Percentiles rank a stretch among this genome's conserved stretches.
phyloP scores from a whole-genome alignment of 1,284 basidiomycete genomes.

The Anthracocystis setariae region DNA sequence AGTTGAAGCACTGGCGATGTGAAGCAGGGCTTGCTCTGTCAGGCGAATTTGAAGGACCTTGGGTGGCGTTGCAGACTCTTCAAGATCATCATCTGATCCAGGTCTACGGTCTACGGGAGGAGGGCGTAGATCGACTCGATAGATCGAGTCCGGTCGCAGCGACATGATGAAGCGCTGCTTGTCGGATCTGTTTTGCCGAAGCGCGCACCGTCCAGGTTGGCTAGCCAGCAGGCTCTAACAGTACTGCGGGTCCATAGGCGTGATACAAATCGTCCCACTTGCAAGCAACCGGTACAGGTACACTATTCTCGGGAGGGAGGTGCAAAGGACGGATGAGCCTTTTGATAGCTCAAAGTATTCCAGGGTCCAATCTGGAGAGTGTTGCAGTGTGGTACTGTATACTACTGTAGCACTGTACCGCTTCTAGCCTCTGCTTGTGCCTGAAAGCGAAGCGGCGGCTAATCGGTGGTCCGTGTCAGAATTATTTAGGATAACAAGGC shows the following conservation, averaged over 20 bases:
- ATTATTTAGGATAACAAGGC: not conserved
- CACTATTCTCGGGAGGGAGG: no score
- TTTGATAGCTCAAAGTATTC: not conserved
- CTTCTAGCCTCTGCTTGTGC: no score
- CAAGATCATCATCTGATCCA: not conserved
- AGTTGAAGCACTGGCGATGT: slow-evolving; percentile 15
- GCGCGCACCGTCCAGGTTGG: not conserved
- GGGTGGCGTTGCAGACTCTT: slow-evolving; percentile 6
- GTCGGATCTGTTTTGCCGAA: not conserved
- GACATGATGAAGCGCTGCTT: slow-evolving; percentile 16
- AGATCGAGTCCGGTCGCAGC: slow-evolving; percentile 32
- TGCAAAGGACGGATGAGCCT: no score
- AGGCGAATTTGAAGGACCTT: slow-evolving; percentile 35
- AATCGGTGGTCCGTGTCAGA: slow-evolving; percentile 2
- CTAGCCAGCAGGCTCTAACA: not conserved
- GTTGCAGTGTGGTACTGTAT: slow-evolving; percentile 11
- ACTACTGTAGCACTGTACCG: no score
- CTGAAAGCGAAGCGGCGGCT: not conserved
- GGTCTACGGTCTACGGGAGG: not conserved
- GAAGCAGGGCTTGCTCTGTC: slow-evolving; percentile 33
- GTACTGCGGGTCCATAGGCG: no score
- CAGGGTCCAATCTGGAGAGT: slow-evolving; percentile 1
- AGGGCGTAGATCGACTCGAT: slow-evolving; percentile 21
- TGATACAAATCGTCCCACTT: no score
- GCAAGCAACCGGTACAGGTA: no score